phyloP scores from a whole-genome alignment of 208 protist genomes.

The Crithidia expoeki region DNA sequence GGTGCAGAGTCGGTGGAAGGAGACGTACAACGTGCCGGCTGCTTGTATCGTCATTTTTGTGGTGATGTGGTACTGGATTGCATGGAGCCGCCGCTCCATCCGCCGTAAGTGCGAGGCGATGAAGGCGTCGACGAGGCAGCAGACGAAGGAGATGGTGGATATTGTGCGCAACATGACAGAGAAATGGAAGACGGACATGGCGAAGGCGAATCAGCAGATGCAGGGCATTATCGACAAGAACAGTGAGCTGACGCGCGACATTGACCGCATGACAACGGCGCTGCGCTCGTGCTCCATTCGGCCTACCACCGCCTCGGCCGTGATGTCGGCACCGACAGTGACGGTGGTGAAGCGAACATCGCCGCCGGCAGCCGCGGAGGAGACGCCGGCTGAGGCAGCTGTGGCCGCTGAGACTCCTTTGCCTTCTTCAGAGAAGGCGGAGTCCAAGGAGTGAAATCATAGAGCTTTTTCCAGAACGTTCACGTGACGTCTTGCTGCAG shows the following conservation, averaged over 20 bases:
- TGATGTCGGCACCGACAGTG: background rate
- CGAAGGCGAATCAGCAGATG: conserved; percentile 66
- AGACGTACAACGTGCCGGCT: conserved; percentile 71
- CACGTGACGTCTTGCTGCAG: too few species aligned
- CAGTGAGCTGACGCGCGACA: conserved; percentile 75
- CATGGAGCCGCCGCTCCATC: conserved; percentile 62
- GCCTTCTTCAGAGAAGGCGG: background rate
- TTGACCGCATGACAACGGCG: conserved; percentile 81
- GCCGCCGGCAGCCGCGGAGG: background rate
- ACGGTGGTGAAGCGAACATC: conserved; percentile 3
- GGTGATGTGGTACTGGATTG: conserved; percentile 76
- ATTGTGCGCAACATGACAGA: conserved; percentile 51
- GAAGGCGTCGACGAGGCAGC: conserved; percentile 49
- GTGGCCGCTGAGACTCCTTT: background rate
- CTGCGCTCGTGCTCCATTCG: conserved; percentile 72
- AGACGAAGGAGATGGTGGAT: conserved; percentile 67
- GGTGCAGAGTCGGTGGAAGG: conserved; percentile 69
- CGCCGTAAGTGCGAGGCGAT: conserved; percentile 56
- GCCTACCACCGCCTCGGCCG: conserved; percentile 23
- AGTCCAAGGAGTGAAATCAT: background rate
- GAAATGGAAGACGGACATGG: conserved; percentile 68
- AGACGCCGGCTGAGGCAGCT: background rate
- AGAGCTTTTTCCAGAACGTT: too few species aligned
- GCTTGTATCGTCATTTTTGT: conserved; percentile 58
- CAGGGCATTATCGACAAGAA: conserved; percentile 85